phyloP scores from a whole-genome alignment of 495 filamentous ascomycete species.

The Antarctomyces pellizariae region DNA sequence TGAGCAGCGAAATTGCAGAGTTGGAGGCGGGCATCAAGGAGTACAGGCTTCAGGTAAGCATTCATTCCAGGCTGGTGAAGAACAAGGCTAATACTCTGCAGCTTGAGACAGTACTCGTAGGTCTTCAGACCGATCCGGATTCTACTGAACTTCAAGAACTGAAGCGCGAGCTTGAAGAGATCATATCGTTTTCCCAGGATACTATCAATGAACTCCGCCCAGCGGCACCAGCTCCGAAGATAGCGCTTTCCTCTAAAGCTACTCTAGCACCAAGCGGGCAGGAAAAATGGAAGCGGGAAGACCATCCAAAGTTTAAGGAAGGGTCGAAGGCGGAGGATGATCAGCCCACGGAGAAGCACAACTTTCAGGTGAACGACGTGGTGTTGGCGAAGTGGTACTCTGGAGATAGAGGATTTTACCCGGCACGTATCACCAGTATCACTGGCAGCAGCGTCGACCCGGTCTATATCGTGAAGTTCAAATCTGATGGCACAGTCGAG shows the following conservation, averaged over 20 bases:
- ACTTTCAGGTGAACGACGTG: conserved; percentile 70
- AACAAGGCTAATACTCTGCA: conserved; percentile 14
- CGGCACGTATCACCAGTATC: conserved; percentile 77
- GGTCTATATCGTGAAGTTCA: conserved; percentile 85
- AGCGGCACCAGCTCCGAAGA: conserved; percentile 17
- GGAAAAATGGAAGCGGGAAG: conserved; percentile 53
- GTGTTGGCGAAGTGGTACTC: conserved; percentile 79
- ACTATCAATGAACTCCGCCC: conserved; percentile 62
- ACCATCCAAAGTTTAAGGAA: conserved; percentile 43
- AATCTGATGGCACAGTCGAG: conserved; percentile 69
- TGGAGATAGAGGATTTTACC: conserved; percentile 78
- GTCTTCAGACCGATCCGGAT: conserved; percentile 60
- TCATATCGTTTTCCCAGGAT: conserved; percentile 55
- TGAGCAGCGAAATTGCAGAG: conserved; percentile 35
- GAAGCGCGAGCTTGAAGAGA: conserved; percentile 60
- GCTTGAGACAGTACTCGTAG: conserved; percentile 59
- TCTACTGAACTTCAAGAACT: conserved; percentile 62
- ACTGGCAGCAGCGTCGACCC: conserved; percentile 74
- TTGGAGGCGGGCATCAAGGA: conserved; percentile 60
- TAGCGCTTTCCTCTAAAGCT: no score
- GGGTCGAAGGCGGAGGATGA: conserved; percentile 24
- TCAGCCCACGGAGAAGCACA: conserved; percentile 19
- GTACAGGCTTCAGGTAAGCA: conserved; percentile 54
- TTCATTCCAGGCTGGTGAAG: not conserved
- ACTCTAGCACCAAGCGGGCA: conserved; percentile 20